phyloP scores from a whole-genome alignment of 1,284 basidiomycete genomes.

The Puccinia triticina region DNA sequence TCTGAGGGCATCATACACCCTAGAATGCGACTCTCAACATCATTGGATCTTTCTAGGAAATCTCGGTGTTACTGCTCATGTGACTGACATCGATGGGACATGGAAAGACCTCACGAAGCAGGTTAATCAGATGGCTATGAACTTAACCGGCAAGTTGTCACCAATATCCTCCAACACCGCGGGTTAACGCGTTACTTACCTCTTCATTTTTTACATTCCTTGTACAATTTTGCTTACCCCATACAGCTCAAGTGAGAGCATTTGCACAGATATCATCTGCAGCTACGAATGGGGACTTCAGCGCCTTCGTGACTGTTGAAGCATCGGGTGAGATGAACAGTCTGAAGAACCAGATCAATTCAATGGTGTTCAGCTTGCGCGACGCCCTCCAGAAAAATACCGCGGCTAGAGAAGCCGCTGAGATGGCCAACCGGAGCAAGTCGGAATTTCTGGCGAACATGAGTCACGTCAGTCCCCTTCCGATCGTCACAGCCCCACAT shows the following conservation, averaged over 20 bases:
- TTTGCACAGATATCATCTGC: conserved; percentile 99
- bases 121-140: conserved; percentile 56
- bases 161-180: conserved; percentile 17
- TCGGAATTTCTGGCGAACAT: conserved; percentile 72
- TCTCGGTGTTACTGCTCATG: conserved; percentile 94
- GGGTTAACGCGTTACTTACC: conserved; percentile 8
- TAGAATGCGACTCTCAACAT: neutral
- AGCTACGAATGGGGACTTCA: conserved; percentile 98
- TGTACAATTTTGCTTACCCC: conserved; percentile 51
- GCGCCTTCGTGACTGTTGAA: conserved; percentile 98
- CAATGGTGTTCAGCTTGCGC: conserved; percentile 97
- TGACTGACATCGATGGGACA: conserved; percentile 93
- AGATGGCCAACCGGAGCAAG: conserved; percentile 88
- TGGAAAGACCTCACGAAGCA: conserved; percentile 98
- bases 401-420: conserved; percentile 93
- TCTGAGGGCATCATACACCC: no score
- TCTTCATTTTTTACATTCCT: neutral
- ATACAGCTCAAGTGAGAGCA: conserved; percentile 86
- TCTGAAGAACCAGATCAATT: conserved; percentile 98
- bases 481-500: neutral
- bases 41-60: conserved; percentile 62
- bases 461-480: conserved; percentile 55
- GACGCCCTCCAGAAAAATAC: conserved; percentile 99
- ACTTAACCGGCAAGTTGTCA: conserved; percentile 43
- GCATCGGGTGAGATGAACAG: conserved; percentile 99